Evolutionary conservation across 495 filamentous ascomycete species (phyloP), one percentile per base, ranked within the genome.

Genomic region (Aspergillus nidulans): DNA sequence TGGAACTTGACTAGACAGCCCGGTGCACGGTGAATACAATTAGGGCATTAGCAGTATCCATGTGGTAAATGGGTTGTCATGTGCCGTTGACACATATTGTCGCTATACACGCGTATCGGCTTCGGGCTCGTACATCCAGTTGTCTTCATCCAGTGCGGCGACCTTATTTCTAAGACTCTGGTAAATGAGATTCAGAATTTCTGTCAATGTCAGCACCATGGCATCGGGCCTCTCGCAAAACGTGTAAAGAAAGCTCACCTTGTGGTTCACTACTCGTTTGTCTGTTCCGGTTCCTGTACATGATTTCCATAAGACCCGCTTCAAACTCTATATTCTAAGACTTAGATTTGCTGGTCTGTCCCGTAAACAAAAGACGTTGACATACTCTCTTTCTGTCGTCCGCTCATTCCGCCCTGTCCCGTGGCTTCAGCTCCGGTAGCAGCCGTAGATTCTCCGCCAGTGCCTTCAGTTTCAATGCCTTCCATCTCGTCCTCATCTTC

Each of bases 111-210:
- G 60, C 30, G 50, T 42, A 19, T 77, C 70, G 26, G 81, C 76
- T 60, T 92, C 90, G 1, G 80, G 78, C 68, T 95, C 90, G 67
- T 84, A 95, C 81, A 95, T 92, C 91, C 91, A 96, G 59, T 87
- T 89, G 56, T 96, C 91, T 40, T 94, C 87, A 20, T 87, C 78
- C 53, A 96, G 64, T 4, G 85, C 81, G 4, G 84, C 83, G 12
- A 85, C 85, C 58, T 91, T 89, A 26, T 79, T 79, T 61, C 80
- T 77, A 43, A 94, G 74, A 63, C 84, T 90, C n/a, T 84, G 79
- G 56, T 83, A 80, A 49, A 92, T 78, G 2, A 85, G 80, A 52
- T 83, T 80, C n/a, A 90, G 69, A 4, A 92, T 76, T 68, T 92
- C 90, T 88, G 59, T 24, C 32, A 25, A 20, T 19, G 52, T 72